Conservation (phyloP, 1,284 basidiomycete species). For the Polyporus tsugae region DNA sequence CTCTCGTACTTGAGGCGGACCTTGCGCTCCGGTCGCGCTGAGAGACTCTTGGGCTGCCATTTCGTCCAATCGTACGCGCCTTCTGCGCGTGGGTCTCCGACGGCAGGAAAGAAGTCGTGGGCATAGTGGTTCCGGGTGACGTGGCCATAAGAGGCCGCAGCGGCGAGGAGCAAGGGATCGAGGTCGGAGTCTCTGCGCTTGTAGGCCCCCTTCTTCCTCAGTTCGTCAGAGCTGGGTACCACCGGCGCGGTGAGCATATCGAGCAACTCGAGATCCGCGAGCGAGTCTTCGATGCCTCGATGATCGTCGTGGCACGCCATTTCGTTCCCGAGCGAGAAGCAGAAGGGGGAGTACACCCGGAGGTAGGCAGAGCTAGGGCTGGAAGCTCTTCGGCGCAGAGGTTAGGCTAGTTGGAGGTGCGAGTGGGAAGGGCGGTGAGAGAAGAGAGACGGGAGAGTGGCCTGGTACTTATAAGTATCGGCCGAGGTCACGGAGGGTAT, state of each 20-base stretch:
- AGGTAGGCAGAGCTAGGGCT: slow-evolving; percentile 9
- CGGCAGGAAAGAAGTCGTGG: slow-evolving; percentile 73
- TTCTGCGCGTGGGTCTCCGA: slow-evolving; percentile 58
- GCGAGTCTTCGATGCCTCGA: slow-evolving; percentile 39
- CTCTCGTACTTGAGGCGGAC: slow-evolving; percentile 66
- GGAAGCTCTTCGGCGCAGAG: not conserved
- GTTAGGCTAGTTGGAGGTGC: not conserved
- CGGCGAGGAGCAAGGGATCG: slow-evolving; percentile 78
- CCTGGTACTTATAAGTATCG: slow-evolving; percentile 22
- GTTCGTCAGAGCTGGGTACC: slow-evolving; percentile 36
- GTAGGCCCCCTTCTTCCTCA: slow-evolving; percentile 50
- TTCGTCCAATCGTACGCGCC: slow-evolving; percentile 67
- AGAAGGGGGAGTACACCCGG: slow-evolving; percentile 1
- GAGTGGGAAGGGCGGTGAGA: slow-evolving; percentile 14
- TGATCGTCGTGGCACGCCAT: slow-evolving; percentile 32
- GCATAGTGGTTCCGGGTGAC: slow-evolving; percentile 81
- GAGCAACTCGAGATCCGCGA: slow-evolving; percentile 56
- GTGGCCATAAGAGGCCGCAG: slow-evolving; percentile 72
- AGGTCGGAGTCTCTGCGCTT: slow-evolving; percentile 70
- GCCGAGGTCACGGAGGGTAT: slow-evolving; percentile 13
- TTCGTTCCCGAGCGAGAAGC: slow-evolving; percentile 4
- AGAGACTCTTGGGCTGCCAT: slow-evolving; percentile 52
- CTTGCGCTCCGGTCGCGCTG: slow-evolving; percentile 46
- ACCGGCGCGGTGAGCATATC: slow-evolving; percentile 60
- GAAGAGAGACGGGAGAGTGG: slow-evolving; percentile 13